Conservation (phyloP, 139 green algal species). For the Chlorella sp. region DNA sequence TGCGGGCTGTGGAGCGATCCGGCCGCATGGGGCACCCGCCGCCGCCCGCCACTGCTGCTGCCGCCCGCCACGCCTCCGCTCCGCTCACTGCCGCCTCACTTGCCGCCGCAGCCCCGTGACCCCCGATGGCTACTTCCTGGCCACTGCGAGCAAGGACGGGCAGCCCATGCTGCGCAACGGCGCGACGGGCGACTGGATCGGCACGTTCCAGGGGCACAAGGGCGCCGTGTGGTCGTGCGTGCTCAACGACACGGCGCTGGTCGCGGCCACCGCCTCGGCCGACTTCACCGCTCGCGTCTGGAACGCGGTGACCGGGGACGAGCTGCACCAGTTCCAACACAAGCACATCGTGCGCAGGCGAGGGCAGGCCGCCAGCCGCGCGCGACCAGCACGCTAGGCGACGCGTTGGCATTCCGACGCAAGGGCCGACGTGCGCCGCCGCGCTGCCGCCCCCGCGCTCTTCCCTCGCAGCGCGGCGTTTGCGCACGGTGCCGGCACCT, state of each 20-base stretch:
- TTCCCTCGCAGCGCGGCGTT: slow-evolving; percentile 85
- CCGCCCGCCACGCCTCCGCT: neutral
- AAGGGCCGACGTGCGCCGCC: no score
- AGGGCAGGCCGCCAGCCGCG: no score
- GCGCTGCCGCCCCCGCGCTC: no score
- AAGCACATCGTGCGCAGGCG: slow-evolving; percentile 97
- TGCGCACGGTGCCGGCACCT: slow-evolving; percentile 38
- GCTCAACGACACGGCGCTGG: slow-evolving; percentile 84
- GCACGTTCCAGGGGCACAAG: slow-evolving; percentile 98
- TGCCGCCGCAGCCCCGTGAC: slow-evolving; percentile 74
- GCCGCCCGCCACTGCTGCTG: neutral
- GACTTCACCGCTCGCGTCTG: slow-evolving; percentile 96
- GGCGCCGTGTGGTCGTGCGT: slow-evolving; percentile 95
- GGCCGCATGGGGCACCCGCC: no score
- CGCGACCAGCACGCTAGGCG: no score
- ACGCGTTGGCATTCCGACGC: no score
- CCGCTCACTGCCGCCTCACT: neutral
- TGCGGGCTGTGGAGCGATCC: no score
- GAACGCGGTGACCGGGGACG: slow-evolving; percentile 92
- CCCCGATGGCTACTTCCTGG: slow-evolving; percentile 94
- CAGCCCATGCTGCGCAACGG: slow-evolving; percentile 97
- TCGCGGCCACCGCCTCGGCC: slow-evolving; percentile 89
- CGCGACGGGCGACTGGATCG: slow-evolving; percentile 97
- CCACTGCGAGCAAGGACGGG: slow-evolving; percentile 95
- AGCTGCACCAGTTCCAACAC: slow-evolving; percentile 88